Evolutionary conservation across 192 early-diverging fungal genomes (phyloP).

Genomic region (Linnemannia hyalina): DNA sequence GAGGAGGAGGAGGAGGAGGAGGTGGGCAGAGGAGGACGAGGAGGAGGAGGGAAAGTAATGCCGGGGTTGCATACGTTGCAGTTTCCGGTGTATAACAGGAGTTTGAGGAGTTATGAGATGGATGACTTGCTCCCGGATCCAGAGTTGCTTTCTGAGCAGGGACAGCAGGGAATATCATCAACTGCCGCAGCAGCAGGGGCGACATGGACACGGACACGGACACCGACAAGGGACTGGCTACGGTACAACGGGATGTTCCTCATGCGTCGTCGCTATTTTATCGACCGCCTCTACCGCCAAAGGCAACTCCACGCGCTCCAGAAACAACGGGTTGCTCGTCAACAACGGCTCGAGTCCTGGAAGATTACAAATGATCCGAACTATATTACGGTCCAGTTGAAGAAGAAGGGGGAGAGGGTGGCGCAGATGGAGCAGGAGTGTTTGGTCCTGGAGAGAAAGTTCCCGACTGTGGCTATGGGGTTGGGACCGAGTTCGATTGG

Average conservation of each 20-base stretch:
- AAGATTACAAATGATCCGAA: background rate
- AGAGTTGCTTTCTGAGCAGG: background rate
- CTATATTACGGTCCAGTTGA: background rate
- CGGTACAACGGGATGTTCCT: conserved; percentile 1
- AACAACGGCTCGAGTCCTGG: background rate
- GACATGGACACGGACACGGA: background rate
- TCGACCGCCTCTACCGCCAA: background rate
- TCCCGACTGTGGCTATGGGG: background rate
- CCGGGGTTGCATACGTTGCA: background rate
- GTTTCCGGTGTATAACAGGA: background rate
- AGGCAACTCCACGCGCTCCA: background rate
- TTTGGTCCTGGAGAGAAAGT: background rate
- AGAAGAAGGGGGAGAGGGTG: background rate
- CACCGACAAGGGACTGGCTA: background rate
- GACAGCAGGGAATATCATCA: background rate
- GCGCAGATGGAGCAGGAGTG: background rate
- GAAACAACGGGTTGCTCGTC: background rate
- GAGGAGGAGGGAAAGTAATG: background rate
- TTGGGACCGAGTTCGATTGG: background rate
- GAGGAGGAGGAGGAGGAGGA: background rate
- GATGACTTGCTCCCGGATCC: background rate
- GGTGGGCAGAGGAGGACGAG: background rate
- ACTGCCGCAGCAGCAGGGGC: background rate
- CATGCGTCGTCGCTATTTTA: background rate
- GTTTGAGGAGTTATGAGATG: background rate